Evolutionary conservation across 352 stramenopile species (phyloP).

Genomic region (Phytophthora kernoviae): DNA sequence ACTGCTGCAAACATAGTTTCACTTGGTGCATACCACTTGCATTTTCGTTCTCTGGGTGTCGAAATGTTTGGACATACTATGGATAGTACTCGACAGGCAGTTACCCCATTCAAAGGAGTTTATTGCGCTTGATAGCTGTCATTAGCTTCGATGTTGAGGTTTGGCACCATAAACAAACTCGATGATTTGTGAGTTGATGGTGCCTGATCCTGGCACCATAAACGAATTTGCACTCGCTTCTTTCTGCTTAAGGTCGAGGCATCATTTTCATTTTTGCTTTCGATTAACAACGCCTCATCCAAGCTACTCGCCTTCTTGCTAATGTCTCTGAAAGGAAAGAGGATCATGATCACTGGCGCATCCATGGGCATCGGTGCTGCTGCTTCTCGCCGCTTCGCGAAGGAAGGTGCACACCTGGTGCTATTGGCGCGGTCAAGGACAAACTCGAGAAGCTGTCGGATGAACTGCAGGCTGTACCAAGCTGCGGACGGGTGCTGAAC

Average conservation of each 20-base stretch:
- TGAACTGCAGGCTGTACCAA: slow-evolving; percentile 13
- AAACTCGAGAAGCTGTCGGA: slow-evolving; percentile 19
- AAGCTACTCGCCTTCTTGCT: neutral
- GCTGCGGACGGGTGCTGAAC: slow-evolving; percentile 10
- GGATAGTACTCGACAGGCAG: no score
- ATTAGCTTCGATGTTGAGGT: no score
- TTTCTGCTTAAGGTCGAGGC: neutral
- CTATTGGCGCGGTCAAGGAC: slow-evolving; percentile 29
- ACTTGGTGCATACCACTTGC: no score
- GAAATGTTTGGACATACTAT: no score
- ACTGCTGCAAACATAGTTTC: no score
- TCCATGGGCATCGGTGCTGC: slow-evolving; percentile 38
- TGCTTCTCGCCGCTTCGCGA: slow-evolving; percentile 20
- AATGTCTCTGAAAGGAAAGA: slow-evolving; percentile 31
- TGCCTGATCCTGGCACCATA: neutral
- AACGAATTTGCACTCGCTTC: neutral
- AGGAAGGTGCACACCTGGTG: slow-evolving; percentile 19
- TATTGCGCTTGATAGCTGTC: no score
- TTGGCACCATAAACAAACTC: no score
- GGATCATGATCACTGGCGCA: slow-evolving; percentile 28
- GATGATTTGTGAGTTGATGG: neutral
- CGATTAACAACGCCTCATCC: neutral
- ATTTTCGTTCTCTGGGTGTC: no score
- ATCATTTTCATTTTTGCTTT: neutral
- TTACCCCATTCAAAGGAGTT: no score